Conservation (phyloP, 495 filamentous ascomycete genomes). For the Beverwykella pulmonaria region DNA sequence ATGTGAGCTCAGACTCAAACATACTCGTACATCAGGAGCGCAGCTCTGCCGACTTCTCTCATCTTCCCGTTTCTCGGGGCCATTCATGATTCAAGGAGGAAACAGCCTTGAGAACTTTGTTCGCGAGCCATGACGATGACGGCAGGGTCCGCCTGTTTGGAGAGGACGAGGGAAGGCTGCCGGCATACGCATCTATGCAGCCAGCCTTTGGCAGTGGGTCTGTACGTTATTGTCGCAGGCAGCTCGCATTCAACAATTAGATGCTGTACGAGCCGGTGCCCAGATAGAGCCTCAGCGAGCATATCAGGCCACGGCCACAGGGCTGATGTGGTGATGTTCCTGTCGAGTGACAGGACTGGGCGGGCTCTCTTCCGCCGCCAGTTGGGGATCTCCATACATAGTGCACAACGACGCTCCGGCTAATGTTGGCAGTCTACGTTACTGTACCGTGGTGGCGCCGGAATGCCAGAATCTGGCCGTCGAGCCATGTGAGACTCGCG, state of each 20-base stretch:
- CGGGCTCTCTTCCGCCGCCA: constrained; percentile 20
- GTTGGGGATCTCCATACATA: constrained; percentile 26
- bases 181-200: constrained; percentile 18
- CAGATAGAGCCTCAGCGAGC: background rate
- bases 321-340: constrained; percentile 25
- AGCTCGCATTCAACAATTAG: background rate
- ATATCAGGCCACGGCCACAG: constrained; percentile 17
- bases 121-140: constrained; percentile 1
- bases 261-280: background rate
- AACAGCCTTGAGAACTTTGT: constrained; percentile 12
- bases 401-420: constrained; percentile 26
- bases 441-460: background rate
- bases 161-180: constrained; percentile 3
- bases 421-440: constrained; percentile 30
- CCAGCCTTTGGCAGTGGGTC: constrained; percentile 12
- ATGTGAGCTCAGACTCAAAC: background rate
- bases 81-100: constrained; percentile 12
- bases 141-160: background rate
- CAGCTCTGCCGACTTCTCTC: too few relatives aligned
- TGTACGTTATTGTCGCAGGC: constrained; percentile 16
- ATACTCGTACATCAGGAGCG: background rate
- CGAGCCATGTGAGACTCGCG: constrained; percentile 16
- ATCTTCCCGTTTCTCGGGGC: background rate
- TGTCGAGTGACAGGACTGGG: constrained; percentile 26
- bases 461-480: background rate